Evolutionary conservation across 768 basidiomycete species (phyloP).

Genomic region (Podaxis pistillaris): DNA sequence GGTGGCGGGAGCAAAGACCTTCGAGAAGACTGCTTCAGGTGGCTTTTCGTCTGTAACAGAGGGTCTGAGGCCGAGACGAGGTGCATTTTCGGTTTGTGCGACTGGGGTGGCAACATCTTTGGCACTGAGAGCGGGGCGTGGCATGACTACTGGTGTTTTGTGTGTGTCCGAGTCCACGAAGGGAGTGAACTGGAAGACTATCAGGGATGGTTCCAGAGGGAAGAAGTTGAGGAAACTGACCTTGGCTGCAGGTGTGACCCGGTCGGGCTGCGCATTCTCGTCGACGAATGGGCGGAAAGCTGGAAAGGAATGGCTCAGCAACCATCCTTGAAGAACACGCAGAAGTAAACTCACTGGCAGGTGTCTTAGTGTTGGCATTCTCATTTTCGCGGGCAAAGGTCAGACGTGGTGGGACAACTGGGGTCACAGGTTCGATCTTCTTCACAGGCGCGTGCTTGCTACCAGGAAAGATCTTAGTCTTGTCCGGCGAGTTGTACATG

Average conservation of each 20-base stretch:
- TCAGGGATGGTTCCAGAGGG: background rate
- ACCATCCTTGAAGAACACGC: constrained; percentile 15
- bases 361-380: constrained; percentile 40
- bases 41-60: constrained; percentile 35
- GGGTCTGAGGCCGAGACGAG: constrained; percentile 25
- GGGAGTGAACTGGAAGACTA: constrained; percentile 54
- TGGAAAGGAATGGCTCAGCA: constrained; percentile 22
- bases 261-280: constrained; percentile 50
- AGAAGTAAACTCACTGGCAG: constrained; percentile 26
- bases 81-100: constrained; percentile 28
- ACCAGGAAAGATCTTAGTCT: constrained; percentile 60
- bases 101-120: constrained; percentile 45
- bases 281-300: constrained; percentile 73
- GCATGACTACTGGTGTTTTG: constrained; percentile 39
- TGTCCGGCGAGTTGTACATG: constrained; percentile 93
- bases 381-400: constrained; percentile 34
- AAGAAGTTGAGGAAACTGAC: constrained; percentile 25
- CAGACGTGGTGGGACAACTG: constrained; percentile 34
- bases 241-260: constrained; percentile 40
- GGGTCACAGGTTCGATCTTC: constrained; percentile 61
- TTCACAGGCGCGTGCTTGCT: constrained; percentile 73
- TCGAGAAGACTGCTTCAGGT: constrained; percentile 48
- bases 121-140: constrained; percentile 45
- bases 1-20: constrained; percentile 63
- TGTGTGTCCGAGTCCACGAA: constrained; percentile 56